A percentile compares a stretch with the other conserved stretches of the same genome.
These are phyloP conservation scores for Petrea volubilis DNA, from an alignment of 257 asterid genomes.

Conservation along the genomic window DNA sequence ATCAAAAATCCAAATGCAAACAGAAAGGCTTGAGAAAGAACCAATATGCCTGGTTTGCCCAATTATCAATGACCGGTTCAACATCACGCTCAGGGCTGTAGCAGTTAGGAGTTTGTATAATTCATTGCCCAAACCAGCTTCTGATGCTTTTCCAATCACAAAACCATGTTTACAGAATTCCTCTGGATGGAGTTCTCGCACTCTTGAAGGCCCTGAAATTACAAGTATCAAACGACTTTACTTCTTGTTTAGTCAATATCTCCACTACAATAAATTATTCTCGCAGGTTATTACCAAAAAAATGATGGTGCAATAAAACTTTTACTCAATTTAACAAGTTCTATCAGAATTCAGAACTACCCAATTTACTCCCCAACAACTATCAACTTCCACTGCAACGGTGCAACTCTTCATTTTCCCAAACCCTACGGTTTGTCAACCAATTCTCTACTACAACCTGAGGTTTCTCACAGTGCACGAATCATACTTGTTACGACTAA, in stretches of 20 bases:
- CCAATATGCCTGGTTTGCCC: conserved; percentile 99
- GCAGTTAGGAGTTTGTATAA: conserved; percentile 91
- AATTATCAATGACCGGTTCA: conserved; percentile 95
- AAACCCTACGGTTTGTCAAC: no score
- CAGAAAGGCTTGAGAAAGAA: conserved; percentile 90
- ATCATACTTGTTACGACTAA: neutral
- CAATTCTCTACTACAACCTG: neutral
- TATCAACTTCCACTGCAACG: no score
- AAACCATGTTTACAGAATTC: conserved; percentile 91
- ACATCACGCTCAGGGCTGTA: conserved; percentile 93
- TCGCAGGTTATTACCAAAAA: no score
- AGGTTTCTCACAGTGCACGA: neutral
- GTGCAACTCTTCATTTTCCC: no score
- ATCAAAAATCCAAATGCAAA: conserved; percentile 31
- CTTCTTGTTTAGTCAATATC: no score
- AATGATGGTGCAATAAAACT: no score
- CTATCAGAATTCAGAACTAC: no score
- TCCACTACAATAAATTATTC: no score
- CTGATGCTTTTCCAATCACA: conserved; percentile 92
- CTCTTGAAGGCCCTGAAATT: conserved; percentile 72
- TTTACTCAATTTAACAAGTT: no score
- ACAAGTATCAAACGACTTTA: no score
- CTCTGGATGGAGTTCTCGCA: conserved; percentile 67
- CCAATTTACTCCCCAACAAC: no score
- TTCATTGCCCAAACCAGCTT: conserved; percentile 98